These are phyloP conservation scores for Stachybotrys elegans DNA, from an alignment of 2,329 filamentous ascomycete genomes.

Conservation along the genomic window DNA sequence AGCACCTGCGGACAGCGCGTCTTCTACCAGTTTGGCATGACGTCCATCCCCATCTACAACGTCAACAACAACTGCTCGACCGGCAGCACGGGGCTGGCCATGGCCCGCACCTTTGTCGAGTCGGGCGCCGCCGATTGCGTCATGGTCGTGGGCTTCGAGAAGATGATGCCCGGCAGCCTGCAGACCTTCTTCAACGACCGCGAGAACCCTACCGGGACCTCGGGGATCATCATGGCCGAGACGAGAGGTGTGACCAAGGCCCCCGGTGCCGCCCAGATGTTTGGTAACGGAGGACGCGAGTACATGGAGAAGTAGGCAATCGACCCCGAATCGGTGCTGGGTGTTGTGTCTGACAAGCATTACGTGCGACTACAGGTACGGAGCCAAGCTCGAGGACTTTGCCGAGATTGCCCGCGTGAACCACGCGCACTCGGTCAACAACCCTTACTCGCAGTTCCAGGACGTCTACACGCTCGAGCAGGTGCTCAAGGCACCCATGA, in stretches of 20 bases:
- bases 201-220: conserved; percentile 70
- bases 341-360: no score
- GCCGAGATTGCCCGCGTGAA: conserved; percentile 92
- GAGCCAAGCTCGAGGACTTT: conserved; percentile 80
- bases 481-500: conserved; percentile 68
- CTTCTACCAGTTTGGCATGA: conserved; percentile 99
- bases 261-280: conserved; percentile 85
- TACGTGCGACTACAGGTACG: conserved; percentile 64
- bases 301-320: conserved; percentile 83
- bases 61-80: conserved; percentile 99
- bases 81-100: conserved; percentile 82
- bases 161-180: conserved; percentile 92
- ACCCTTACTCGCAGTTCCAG: conserved; percentile 97
- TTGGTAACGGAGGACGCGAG: conserved; percentile 88
- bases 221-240: conserved; percentile 72
- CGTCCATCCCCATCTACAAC: conserved; percentile 92
- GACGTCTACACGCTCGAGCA: conserved; percentile 86
- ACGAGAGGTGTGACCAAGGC: conserved; percentile 78
- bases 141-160: conserved; percentile 92
- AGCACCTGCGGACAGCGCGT: conserved; percentile 92
- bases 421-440: conserved; percentile 84
- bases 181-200: conserved; percentile 82
- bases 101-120: conserved; percentile 75
- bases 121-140: conserved; percentile 82
- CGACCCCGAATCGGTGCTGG: no score